These are phyloP conservation scores for Puccinia polysora DNA, from an alignment of 1,284 basidiomycete species.

Conservation along the genomic window DNA sequence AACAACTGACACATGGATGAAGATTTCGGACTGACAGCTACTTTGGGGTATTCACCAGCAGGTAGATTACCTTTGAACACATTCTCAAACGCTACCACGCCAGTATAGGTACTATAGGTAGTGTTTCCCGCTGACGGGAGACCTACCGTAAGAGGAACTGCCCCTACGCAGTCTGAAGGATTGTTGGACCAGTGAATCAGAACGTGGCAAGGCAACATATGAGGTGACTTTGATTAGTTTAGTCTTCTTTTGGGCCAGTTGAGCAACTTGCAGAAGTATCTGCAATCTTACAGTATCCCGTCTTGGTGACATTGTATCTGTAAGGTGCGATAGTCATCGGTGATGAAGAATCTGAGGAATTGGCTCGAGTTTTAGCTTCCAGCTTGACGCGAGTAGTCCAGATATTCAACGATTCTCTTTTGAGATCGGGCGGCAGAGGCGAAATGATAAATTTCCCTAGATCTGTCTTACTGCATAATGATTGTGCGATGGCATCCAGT, in stretches of 20 bases:
- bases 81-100: constrained; percentile 79
- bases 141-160: constrained; percentile 33
- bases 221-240: background rate
- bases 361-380: constrained; percentile 46
- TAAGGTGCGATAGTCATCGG: constrained; percentile 48
- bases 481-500: constrained; percentile 64
- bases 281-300: constrained; percentile 47
- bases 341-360: constrained; percentile 46
- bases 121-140: constrained; percentile 46
- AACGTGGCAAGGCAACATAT: background rate
- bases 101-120: constrained; percentile 74
- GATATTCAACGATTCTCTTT: constrained; percentile 62
- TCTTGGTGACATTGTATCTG: constrained; percentile 48
- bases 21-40: constrained; percentile 74
- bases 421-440: constrained; percentile 60
- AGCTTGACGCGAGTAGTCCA: constrained; percentile 56
- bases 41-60: constrained; percentile 96
- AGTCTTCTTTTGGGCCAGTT: background rate
- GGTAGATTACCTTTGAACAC: constrained; percentile 81
- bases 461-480: constrained; percentile 65
- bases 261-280: background rate
- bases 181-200: background rate
- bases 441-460: constrained; percentile 77
- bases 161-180: constrained; percentile 4
- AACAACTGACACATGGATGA: background rate